Percentiles rank a stretch among this genome's conserved stretches.
Conservation (phyloP, 345 rosid genomes). For the Lepidium africanum region DNA sequence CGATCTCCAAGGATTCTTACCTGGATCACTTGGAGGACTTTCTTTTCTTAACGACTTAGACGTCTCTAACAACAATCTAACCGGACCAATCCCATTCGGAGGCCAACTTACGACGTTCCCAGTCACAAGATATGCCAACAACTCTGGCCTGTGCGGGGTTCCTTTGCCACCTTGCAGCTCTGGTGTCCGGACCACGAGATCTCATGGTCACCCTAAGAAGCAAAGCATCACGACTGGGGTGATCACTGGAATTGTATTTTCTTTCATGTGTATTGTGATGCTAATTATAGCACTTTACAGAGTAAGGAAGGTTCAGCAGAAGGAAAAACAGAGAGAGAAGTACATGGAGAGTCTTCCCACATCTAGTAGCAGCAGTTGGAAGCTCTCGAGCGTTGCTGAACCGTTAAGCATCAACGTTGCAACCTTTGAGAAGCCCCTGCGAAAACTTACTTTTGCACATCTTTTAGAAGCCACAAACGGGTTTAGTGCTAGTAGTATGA, state of each 20-base stretch:
- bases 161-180: conserved; percentile 53
- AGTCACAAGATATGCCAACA: conserved; percentile 45
- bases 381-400: conserved; percentile 55
- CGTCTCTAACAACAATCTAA: conserved; percentile 64
- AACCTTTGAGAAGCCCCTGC: conserved; percentile 76
- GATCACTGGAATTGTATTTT: conserved; percentile 68
- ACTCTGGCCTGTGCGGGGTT: conserved; percentile 80
- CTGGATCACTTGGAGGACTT: conserved; percentile 50
- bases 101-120: conserved; percentile 82
- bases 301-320: conserved; percentile 51
- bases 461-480: conserved; percentile 89
- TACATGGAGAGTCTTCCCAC: conserved; percentile 65
- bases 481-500: conserved; percentile 71
- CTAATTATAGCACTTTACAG: conserved; percentile 37
- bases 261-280: conserved; percentile 62
- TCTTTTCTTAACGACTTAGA: conserved; percentile 57
- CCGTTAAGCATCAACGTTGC: conserved; percentile 81
- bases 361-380: conserved; percentile 60
- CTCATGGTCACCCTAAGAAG: conserved; percentile 42
- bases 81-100: conserved; percentile 61
- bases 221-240: conserved; percentile 48
- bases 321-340: conserved; percentile 48
- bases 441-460: conserved; percentile 79
- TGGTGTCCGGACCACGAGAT: conserved; percentile 18
- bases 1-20: conserved; percentile 54